Conservation (phyloP, 768 basidiomycete species). For the Tylopilus subfusipes region DNA sequence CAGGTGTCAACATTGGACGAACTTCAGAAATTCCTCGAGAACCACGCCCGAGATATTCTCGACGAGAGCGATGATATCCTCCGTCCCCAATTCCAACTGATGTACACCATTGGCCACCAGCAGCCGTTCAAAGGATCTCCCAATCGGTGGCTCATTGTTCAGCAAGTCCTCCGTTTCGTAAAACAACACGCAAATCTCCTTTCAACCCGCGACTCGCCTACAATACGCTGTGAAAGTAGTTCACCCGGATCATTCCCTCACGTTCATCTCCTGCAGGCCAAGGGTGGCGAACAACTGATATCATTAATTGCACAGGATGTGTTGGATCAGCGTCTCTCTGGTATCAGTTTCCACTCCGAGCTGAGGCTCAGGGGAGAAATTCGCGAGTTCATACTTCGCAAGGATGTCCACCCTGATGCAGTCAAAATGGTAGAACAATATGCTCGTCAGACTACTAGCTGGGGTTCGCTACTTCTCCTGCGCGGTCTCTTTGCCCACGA, state of each 20-base stretch:
- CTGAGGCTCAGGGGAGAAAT: constrained; percentile 5
- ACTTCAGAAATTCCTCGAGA: constrained; percentile 28
- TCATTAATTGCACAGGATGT: background rate
- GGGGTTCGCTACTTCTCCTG: constrained; percentile 28
- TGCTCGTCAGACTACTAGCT: background rate
- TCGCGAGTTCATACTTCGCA: constrained; percentile 20
- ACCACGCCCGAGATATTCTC: constrained; percentile 21
- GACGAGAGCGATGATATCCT: background rate
- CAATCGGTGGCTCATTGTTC: constrained; percentile 33
- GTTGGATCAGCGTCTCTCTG: background rate
- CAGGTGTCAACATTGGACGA: too few relatives aligned
- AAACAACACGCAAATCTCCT: background rate
- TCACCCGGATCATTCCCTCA: constrained; percentile 18
- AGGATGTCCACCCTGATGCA: background rate
- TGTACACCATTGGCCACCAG: constrained; percentile 34
- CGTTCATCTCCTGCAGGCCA: constrained; percentile 18
- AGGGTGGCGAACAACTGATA: constrained; percentile 11
- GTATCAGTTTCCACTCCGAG: background rate
- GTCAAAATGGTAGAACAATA: background rate
- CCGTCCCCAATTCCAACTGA: constrained; percentile 19
- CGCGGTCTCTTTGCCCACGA: constrained; percentile 35
- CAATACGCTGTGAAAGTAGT: background rate
- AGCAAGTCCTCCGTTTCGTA: constrained; percentile 30
- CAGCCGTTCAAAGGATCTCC: constrained; percentile 28
- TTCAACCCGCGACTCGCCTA: background rate